phyloP scores from a whole-genome alignment of 768 basidiomycete genomes.

The Cystobasidium tubakii region DNA sequence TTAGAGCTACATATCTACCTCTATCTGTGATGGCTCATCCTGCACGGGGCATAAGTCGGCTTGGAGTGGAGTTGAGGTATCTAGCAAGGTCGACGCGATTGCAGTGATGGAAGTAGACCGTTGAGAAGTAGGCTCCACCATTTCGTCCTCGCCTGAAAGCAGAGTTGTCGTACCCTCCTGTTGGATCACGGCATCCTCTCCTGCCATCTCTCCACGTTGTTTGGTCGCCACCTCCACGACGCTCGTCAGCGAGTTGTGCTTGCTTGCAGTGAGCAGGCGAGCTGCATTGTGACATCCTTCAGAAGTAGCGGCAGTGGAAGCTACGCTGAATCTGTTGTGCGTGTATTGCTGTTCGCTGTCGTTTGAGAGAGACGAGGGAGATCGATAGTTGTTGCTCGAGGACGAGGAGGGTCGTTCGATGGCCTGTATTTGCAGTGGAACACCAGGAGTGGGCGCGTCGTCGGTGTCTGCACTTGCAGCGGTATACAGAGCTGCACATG shows the following conservation, averaged over 20 bases:
- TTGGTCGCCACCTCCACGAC: background rate
- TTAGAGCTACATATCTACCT: too few species aligned
- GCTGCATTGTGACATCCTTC: background rate
- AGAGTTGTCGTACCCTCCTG: background rate
- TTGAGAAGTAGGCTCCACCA: too few species aligned
- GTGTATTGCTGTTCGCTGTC: background rate
- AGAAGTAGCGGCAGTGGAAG: background rate
- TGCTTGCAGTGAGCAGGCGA: background rate
- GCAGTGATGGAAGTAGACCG: too few species aligned
- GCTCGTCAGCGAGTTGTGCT: background rate
- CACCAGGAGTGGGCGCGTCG: too few species aligned
- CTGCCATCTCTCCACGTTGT: background rate
- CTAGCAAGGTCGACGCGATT: too few species aligned
- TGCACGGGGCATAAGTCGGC: too few species aligned
- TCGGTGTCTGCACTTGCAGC: background rate
- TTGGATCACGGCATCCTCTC: background rate
- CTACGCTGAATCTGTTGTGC: background rate
- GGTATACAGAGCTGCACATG: background rate
- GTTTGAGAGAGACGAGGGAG: constrained; percentile 3
- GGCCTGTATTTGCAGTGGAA: background rate
- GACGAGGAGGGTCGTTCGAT: background rate
- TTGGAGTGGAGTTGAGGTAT: too few species aligned
- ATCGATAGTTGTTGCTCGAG: background rate
- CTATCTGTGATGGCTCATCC: too few species aligned
- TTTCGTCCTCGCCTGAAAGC: too few species aligned